Conservation (phyloP, 495 filamentous ascomycete genomes). For the Xylaria flabelliformis region DNA sequence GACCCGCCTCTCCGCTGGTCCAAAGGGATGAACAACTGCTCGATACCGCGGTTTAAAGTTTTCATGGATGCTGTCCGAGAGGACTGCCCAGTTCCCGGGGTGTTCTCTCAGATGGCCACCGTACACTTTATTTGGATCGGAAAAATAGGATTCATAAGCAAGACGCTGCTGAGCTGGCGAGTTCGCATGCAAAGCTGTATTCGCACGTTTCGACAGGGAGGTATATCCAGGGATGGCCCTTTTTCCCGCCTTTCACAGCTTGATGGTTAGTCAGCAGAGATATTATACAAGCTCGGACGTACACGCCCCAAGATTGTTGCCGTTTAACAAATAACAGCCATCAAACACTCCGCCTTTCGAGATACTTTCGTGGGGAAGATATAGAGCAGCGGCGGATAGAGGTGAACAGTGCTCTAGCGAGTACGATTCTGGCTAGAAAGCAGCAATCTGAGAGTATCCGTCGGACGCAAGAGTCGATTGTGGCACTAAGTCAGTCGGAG, state of each 20-base stretch:
- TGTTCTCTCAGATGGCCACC: conserved; percentile 31
- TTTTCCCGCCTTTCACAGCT: conserved; percentile 7
- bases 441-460: conserved; percentile 41
- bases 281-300: conserved; percentile 6
- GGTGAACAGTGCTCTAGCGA: conserved; percentile 28
- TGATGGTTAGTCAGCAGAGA: conserved; percentile 20
- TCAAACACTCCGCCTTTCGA: conserved; percentile 10
- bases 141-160: conserved; percentile 6
- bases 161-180: conserved; percentile 13
- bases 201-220: conserved; percentile 17
- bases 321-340: conserved; percentile 7
- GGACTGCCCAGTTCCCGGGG: conserved; percentile 37
- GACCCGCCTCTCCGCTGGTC: conserved; percentile 66
- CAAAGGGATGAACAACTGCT: conserved; percentile 57
- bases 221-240: background rate
- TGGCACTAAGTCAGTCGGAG: conserved; percentile 50
- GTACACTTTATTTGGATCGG: conserved; percentile 15
- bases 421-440: conserved; percentile 33
- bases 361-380: conserved; percentile 29
- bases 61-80: conserved; percentile 55
- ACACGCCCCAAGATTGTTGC: conserved; percentile 14
- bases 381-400: conserved; percentile 31
- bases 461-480: conserved; percentile 56
- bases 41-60: conserved; percentile 49
- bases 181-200: conserved; percentile 23